Evolutionary conservation across 495 filamentous ascomycete genomes (phyloP).

Genomic region (Neurospora cerealis): DNA sequence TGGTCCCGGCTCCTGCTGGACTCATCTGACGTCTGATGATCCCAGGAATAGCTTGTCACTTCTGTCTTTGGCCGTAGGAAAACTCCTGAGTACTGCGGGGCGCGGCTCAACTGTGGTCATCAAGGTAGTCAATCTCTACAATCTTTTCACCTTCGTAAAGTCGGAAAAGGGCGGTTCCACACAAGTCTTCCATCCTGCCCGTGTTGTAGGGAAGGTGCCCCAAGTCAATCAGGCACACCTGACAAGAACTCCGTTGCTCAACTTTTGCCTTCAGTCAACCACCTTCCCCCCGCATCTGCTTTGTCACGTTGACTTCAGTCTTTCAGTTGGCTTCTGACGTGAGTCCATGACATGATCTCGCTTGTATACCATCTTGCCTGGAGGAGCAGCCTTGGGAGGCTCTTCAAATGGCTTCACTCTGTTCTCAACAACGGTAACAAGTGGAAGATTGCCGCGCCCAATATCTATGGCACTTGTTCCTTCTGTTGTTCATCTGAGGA

Average conservation of each 20-base stretch:
- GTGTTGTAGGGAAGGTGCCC: background rate
- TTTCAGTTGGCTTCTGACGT: background rate
- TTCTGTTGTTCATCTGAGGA: background rate
- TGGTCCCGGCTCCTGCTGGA: background rate
- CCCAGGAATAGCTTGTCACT: background rate
- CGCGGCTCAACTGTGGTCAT: background rate
- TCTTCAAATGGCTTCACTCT: background rate
- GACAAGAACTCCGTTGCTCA: background rate
- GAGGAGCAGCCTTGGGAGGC: no score
- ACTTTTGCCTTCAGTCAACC: background rate
- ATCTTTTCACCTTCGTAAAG: no score
- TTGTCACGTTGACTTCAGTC: background rate
- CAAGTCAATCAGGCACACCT: background rate
- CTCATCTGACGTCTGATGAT: background rate
- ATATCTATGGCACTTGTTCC: background rate
- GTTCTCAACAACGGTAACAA: background rate
- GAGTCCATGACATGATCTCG: background rate
- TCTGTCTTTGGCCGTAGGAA: background rate
- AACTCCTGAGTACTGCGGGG: background rate
- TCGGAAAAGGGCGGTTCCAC: background rate
- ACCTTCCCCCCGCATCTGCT: background rate
- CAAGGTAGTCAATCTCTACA: background rate
- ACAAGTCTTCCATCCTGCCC: background rate
- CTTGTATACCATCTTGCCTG: background rate
- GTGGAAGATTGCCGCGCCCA: no score